Conservation (phyloP, 805 yeast genomes). For the Starmerella etchellsii region DNA sequence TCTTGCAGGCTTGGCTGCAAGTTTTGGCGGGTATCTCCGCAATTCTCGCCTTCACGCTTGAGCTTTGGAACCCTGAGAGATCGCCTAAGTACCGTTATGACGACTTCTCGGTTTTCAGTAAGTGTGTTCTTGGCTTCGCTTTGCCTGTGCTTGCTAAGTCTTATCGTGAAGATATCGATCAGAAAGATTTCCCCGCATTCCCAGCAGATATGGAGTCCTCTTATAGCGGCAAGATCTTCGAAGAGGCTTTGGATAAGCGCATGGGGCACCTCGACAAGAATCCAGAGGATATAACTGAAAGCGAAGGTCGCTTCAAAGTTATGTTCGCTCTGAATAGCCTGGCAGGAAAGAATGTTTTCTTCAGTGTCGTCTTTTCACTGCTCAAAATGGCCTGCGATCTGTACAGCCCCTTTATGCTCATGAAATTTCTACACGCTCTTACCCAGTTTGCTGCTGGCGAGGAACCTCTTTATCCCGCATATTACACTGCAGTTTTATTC, state of each 20-base stretch:
- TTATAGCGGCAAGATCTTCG: neutral
- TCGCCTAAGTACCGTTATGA: neutral
- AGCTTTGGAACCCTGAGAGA: neutral
- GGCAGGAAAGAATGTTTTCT: conserved; percentile 3
- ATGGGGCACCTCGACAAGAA: neutral
- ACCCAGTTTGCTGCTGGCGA: conserved; percentile 8
- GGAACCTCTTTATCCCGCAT: conserved; percentile 14
- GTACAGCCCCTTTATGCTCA: conserved; percentile 15
- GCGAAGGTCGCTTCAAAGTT: conserved; percentile 11
- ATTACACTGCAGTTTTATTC: conserved; percentile 17
- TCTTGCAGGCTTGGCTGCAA: neutral
- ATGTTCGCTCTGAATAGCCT: conserved; percentile 8
- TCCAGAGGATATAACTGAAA: neutral
- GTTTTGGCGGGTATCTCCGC: neutral
- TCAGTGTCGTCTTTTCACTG: conserved; percentile 9
- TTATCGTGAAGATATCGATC: neutral
- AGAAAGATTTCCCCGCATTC: neutral
- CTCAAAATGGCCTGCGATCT: conserved; percentile 11
- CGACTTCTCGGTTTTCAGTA: conserved; percentile 1
- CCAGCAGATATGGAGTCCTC: neutral
- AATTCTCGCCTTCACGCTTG: neutral
- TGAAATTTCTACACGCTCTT: conserved; percentile 17
- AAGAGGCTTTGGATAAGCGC: neutral
- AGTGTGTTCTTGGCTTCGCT: neutral
- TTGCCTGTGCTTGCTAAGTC: neutral